phyloP scores from a whole-genome alignment of 169 alveolate genomes.

The Theileria luwenshuni region DNA sequence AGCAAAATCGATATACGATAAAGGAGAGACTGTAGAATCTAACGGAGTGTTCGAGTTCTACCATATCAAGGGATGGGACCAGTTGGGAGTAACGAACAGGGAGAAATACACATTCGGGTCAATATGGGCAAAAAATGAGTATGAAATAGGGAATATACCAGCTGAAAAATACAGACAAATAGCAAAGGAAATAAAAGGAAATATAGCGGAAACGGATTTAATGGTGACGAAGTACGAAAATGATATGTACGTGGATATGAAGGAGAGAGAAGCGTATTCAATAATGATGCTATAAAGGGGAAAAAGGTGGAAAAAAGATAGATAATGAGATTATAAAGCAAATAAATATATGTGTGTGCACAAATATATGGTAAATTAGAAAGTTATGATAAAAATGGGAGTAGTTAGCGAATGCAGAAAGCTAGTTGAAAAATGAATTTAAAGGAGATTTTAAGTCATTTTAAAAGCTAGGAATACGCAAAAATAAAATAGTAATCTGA shows the following conservation, averaged over 20 bases:
- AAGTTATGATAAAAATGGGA: too few relatives aligned
- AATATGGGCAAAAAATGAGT: not conserved
- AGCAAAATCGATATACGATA: not conserved
- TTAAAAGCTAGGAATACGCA: too few relatives aligned
- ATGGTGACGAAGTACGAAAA: not conserved
- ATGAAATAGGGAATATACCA: slow-evolving; percentile 12
- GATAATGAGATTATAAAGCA: too few relatives aligned
- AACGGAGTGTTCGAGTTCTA: not conserved
- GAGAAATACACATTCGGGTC: not conserved
- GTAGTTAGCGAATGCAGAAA: too few relatives aligned
- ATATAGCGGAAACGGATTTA: not conserved
- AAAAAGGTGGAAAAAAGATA: too few relatives aligned
- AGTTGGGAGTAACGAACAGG: not conserved
- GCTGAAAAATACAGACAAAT: not conserved
- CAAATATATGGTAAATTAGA: too few relatives aligned
- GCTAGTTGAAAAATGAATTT: too few relatives aligned
- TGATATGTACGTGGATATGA: not conserved
- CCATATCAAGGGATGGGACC: not conserved
- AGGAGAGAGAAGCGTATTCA: not conserved
- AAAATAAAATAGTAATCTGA: too few relatives aligned
- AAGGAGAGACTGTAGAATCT: not conserved
- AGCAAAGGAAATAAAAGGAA: not conserved
- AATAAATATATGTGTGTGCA: too few relatives aligned
- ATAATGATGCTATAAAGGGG: too few relatives aligned
- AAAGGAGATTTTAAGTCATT: too few relatives aligned